Conservation (phyloP, 331 rosid genomes). For the Quercus lobata region DNA sequence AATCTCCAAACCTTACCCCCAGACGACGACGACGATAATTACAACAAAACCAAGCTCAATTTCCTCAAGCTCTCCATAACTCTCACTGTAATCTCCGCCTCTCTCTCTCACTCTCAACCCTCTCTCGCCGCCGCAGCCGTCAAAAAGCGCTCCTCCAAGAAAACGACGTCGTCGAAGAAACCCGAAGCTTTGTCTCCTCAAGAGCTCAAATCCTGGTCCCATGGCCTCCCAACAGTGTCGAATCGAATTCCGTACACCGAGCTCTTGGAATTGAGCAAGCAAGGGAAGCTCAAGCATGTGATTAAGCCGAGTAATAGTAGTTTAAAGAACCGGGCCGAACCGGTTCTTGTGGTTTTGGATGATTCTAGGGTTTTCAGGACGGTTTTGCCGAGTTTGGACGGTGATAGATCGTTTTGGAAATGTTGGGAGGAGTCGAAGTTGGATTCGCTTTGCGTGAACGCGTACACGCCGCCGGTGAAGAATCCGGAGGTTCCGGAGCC, state of each 20-base stretch:
- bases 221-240: constrained; percentile 73
- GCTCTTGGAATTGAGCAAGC: constrained; percentile 40
- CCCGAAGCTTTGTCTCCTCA: constrained; percentile 56
- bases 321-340: constrained; percentile 43
- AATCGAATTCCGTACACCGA: constrained; percentile 78
- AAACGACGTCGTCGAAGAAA: constrained; percentile 40
- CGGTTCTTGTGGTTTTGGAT: constrained; percentile 73
- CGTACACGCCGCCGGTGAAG: constrained; percentile 76
- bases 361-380: constrained; percentile 76
- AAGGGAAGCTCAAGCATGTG: constrained; percentile 71
- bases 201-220: constrained; percentile 66
- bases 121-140: constrained; percentile 40
- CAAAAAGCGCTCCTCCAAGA: constrained; percentile 53
- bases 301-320: constrained; percentile 43
- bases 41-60: constrained; percentile 24
- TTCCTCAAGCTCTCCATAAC: constrained; percentile 69
- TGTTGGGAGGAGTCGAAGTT: constrained; percentile 59
- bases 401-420: constrained; percentile 66
- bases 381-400: constrained; percentile 59
- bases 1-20: constrained; percentile 28
- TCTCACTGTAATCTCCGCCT: constrained; percentile 67
- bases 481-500: constrained; percentile 64
- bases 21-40: constrained; percentile 17
- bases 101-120: constrained; percentile 35
- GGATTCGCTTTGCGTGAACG: constrained; percentile 65